Evolutionary conservation across 1,139 yeast species (phyloP).

Genomic region (Lodderomyces oxycetoniae): DNA sequence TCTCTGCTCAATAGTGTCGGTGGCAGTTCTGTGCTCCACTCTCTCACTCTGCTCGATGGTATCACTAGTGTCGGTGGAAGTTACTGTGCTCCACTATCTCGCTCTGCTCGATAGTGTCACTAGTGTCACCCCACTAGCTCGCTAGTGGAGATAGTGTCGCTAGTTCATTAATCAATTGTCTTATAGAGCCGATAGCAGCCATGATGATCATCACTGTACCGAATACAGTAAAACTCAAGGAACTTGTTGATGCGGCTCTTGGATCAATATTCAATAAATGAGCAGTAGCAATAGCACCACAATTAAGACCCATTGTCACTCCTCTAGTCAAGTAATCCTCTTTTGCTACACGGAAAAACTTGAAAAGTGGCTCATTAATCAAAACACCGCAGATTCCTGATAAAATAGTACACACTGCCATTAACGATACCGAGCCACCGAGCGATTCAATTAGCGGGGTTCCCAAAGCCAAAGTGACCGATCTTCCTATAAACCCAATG

Average conservation of each 20-base stretch:
- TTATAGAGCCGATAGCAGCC: slow-evolving; percentile 49
- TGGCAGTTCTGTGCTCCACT: no score
- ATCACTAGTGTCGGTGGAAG: no score
- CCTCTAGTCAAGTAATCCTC: slow-evolving; percentile 75
- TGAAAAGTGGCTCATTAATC: slow-evolving; percentile 50
- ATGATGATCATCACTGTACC: slow-evolving; percentile 71
- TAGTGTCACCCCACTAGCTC: no score
- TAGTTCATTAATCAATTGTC: slow-evolving; percentile 25
- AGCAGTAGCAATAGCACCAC: slow-evolving; percentile 82
- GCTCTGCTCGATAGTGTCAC: no score
- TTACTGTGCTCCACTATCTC: no score
- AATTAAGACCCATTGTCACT: slow-evolving; percentile 67
- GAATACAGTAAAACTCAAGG: slow-evolving; percentile 64
- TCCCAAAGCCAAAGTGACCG: slow-evolving; percentile 78
- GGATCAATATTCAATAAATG: slow-evolving; percentile 66
- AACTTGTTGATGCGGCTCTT: slow-evolving; percentile 75
- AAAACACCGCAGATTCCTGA: slow-evolving; percentile 76
- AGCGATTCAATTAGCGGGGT: slow-evolving; percentile 64
- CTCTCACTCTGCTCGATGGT: no score
- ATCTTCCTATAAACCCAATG: slow-evolving; percentile 73
- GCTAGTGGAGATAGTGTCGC: no score
- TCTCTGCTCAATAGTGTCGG: no score
- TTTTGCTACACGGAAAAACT: slow-evolving; percentile 47
- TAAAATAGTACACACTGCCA: slow-evolving; percentile 75
- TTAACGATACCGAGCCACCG: slow-evolving; percentile 65